Evolutionary conservation across 2,329 filamentous ascomycete genomes (phyloP), one percentile per base, ranked within the genome.

Genomic region (Chlorencoelia australis): DNA sequence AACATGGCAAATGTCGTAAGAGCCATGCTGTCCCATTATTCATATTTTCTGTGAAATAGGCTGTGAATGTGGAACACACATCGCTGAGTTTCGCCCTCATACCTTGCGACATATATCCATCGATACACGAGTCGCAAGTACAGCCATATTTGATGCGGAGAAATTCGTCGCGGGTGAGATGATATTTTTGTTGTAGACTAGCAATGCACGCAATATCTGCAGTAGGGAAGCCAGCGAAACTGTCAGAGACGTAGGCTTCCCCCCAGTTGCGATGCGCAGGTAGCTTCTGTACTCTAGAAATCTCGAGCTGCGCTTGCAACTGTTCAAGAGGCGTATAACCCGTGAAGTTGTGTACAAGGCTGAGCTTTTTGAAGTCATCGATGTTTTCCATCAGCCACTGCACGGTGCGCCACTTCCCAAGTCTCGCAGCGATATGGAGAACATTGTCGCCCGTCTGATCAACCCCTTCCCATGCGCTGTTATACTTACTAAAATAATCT

Each of bases 21-120:
- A n/a, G n/a, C n/a, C n/a, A n/a, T n/a, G n/a, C n/a, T n/a, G n/a
- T n/a, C n/a, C n/a, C n/a, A n/a, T n/a, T n/a, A n/a, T n/a, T n/a
- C n/a, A n/a, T n/a, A n/a, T n/a, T n/a, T n/a, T n/a, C n/a, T n/a
- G n/a, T n/a, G n/a, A n/a, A n/a, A n/a, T n/a, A n/a, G n/a, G n/a
- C n/a, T n/a, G n/a, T n/a, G n/a, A n/a, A n/a, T n/a, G n/a, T n/a
- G n/a, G n/a, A n/a, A n/a, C n/a, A n/a, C n/a, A n/a, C n/a, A n/a
- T n/a, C n/a, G n/a, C n/a, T n/a, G n/a, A n/a, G n/a, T n/a, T n/a
- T n/a, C n/a, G n/a, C n/a, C n/a, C 39, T 52, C 56, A 60, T 62
- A 30, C 57, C 53, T 13, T 56, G 54, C 32, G 58, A 62, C 24
- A 63, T 37, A 45, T 62, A 59, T 3, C 60, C 59, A 20, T 42